Conservation (phyloP, 2,329 filamentous ascomycete species). For the Trichoderma hamatum region DNA sequence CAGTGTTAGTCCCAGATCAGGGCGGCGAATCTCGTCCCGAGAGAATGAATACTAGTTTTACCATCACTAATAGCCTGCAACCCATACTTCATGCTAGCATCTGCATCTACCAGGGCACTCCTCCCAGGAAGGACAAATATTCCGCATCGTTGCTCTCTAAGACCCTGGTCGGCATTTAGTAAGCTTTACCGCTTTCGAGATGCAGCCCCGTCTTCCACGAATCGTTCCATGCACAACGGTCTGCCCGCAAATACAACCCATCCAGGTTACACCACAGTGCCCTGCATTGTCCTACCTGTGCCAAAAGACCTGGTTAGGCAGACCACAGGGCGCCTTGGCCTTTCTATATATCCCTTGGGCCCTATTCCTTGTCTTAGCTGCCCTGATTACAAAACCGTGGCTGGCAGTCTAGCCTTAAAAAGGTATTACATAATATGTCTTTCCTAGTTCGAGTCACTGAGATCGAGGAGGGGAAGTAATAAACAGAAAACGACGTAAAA, state of each 20-base stretch:
- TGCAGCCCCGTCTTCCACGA: neutral
- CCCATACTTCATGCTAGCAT: neutral
- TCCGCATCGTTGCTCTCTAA: neutral
- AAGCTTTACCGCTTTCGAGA: neutral
- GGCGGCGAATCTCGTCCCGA: neutral
- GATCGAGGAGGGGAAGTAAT: neutral
- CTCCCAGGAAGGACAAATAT: neutral
- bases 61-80: neutral
- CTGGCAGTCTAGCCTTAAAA: neutral
- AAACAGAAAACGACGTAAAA: neutral
- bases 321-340: neutral
- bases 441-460: neutral
- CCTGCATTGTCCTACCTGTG: neutral
- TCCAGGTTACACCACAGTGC: neutral
- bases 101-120: neutral
- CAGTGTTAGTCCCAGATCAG: neutral
- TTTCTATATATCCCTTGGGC: no score
- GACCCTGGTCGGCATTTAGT: neutral
- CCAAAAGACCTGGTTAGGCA: neutral
- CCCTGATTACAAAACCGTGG: constrained; percentile 4
- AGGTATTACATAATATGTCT: neutral
- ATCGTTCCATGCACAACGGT: neutral
- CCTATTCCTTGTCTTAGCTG: neutral
- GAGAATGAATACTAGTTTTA: neutral
- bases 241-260: neutral